Base-by-base conservation (phyloP, 257 asterid species). In the Solanum rostratum region DNA sequence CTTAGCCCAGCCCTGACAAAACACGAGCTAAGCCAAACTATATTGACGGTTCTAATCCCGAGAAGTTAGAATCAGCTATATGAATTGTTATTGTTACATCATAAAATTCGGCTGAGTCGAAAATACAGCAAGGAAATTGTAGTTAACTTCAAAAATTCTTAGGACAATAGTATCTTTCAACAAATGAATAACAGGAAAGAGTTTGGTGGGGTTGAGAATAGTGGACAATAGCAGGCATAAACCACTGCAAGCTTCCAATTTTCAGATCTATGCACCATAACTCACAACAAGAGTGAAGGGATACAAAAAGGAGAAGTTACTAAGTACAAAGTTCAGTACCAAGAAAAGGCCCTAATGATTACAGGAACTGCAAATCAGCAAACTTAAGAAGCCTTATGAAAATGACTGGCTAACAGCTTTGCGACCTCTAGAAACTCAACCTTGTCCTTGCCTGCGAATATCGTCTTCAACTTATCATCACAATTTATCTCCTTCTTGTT, bases 401-500 rank as follows among this genome's bases (percentile, higher is more conserved):
- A 93, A 84, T 93, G 97, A 78, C 52, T 76, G 41, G 94, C 63
- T 68, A 93, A 84, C 86, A 91, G 82, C 53, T 90, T 90, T 1
- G 92, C 95, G 1, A 92, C 83, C 84, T 89, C 92, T 33, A 81
- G 87, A 84, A 92, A 92, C 59, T 89, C 88, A 73, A 93, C 92
- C 83, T 79, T 93, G 84, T 93, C 97, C 79, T 90, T 90, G 86
- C 91, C 93, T 37, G 86, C 89, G 43, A 93, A 93, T 29, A 91
- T 90, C 2, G 92, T 85, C 90, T 93, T 92, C 90, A 93, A 81
- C 89, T 79, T 93, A 66, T 89, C 93, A 82, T 92, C 97, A 37
- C 95, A 92, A 19, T 20, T 68, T 45, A 92, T 93, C 91, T 93
- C 97, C 83, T 39, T 91, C 90, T 90, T 92, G 90, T 93, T 91